A percentile compares a stretch with the other conserved stretches of the same genome.
Evolutionary conservation across 106 monocot genomes (phyloP).

Genomic region (Acanthochlamys bracteata): DNA sequence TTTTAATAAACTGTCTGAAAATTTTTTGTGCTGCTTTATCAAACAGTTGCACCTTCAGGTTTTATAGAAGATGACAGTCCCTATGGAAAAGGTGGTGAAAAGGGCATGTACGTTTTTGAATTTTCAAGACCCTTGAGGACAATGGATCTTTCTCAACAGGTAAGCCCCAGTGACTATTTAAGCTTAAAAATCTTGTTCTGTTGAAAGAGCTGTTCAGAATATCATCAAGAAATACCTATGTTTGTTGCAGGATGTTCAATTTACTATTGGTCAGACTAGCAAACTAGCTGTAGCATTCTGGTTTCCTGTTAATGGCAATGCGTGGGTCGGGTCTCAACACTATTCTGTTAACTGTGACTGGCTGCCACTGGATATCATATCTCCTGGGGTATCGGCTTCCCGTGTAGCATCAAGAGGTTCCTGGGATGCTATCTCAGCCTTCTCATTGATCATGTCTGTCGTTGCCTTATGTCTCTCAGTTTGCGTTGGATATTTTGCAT

Average conservation of each 20-base stretch:
- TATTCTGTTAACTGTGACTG: constrained; percentile 86
- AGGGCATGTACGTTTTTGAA: constrained; percentile 94
- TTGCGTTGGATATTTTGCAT: constrained; percentile 61
- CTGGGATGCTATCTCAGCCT: constrained; percentile 74
- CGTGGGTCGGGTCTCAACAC: constrained; percentile 66
- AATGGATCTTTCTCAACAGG: constrained; percentile 88
- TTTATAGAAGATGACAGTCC: constrained; percentile 80
- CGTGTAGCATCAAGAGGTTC: constrained; percentile 18
- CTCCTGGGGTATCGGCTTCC: constrained; percentile 23
- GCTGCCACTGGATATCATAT: constrained; percentile 54
- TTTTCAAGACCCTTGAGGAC: constrained; percentile 94
- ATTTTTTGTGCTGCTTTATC: background rate
- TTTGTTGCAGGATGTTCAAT: constrained; percentile 79
- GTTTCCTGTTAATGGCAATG: constrained; percentile 68
- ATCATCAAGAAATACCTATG: background rate
- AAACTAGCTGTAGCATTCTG: constrained; percentile 86
- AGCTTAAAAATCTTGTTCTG: background rate
- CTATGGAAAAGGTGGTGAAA: constrained; percentile 53
- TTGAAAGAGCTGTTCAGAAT: background rate
- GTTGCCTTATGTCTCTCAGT: constrained; percentile 51
- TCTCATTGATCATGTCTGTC: constrained; percentile 62
- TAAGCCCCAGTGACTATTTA: constrained; percentile 5
- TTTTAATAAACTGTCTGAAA: background rate
- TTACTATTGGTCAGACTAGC: constrained; percentile 62
- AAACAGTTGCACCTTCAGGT: constrained; percentile 28